Evolutionary conservation across 768 basidiomycete genomes (phyloP), one percentile per base, ranked within the genome.

Genomic region (Pleurotus pulmonarius): DNA sequence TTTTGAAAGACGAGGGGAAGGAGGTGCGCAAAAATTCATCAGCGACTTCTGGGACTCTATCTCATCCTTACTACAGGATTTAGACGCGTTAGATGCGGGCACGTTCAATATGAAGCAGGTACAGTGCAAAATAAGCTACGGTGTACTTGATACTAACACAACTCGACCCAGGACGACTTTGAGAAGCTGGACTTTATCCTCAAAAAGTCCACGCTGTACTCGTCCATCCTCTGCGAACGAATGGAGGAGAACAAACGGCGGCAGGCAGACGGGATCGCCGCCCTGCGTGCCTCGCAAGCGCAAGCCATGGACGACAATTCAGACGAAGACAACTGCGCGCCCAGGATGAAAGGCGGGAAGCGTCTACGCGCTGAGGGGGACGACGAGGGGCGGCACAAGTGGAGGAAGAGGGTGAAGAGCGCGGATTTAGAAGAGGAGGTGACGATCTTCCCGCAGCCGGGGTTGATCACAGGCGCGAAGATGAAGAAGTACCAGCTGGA

Each of bases 401-500:
- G 44, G 39, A 11, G 15, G 29, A 46, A 54, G 16, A 54, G 34
- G 13, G 20, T 24, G n/a, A 48, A 26, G 11, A 25, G 26, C 34
- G 57, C 49, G 5, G 66, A 63, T 6, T 61, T 62, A 24, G 62
- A 72, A 40, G 66, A 66, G 40, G 70, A 70, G 2, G 51, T 57
- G 6, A 64, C 71, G 8, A 68, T 76, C 24, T 88, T 90, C 61
- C 70, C 82, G 49, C 96, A 98, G 66, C 90, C 94, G 0, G 69
- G 77, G 2, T 71, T 94, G 15, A 75, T 99, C 40, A 93, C 93
- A 0, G 96, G 96, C 4, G 93, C 86, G 0, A 89, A 74, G 56
- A 70, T 98, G 59, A 93, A 94, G 65, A 81, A 87, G 34, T 98
- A 97, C 67, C 96, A 99, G 67, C 80, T 98, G 1, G 91, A 94